A percentile compares a stretch with the other conserved stretches of the same genome.
These are phyloP conservation scores for Colletotrichum sp. DNA, from an alignment of 2,329 filamentous ascomycete species.

Conservation along the genomic window DNA sequence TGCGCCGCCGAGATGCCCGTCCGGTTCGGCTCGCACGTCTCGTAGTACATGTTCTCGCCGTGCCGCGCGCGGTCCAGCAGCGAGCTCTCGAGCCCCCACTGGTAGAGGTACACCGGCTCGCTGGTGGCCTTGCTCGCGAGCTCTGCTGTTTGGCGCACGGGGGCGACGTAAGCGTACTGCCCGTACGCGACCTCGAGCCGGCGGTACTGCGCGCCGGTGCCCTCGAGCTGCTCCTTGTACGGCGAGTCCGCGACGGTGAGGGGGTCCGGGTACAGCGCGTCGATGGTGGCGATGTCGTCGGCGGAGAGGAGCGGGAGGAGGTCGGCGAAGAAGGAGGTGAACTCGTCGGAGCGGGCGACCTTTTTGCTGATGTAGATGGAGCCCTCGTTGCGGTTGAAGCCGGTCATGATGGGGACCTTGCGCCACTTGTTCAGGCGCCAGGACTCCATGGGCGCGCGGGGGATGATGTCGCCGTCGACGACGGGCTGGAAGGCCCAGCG, in stretches of 20 bases:
- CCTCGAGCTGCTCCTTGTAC: neutral
- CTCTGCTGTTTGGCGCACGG: constrained; percentile 64
- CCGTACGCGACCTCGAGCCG: constrained; percentile 65
- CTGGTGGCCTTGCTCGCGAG: constrained; percentile 43
- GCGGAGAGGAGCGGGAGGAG: constrained; percentile 63
- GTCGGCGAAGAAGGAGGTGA: constrained; percentile 60
- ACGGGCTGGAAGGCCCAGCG: constrained; percentile 74
- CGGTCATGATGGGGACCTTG: constrained; percentile 67
- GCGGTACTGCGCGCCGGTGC: constrained; percentile 58
- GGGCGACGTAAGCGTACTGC: constrained; percentile 70
- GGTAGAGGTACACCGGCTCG: constrained; percentile 47
- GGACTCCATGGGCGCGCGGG: constrained; percentile 59
- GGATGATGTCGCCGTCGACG: constrained; percentile 66
- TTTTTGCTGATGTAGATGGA: constrained; percentile 64
- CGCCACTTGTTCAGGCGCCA: constrained; percentile 61
- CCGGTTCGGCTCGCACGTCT: constrained; percentile 32
- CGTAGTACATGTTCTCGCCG: constrained; percentile 43
- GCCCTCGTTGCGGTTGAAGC: constrained; percentile 75
- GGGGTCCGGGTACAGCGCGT: constrained; percentile 62
- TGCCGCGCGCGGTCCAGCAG: constrained; percentile 47
- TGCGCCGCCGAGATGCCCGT: constrained; percentile 43
- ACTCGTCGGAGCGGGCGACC: constrained; percentile 42
- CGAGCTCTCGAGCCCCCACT: constrained; percentile 56
- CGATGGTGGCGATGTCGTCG: constrained; percentile 58
- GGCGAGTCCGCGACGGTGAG: constrained; percentile 9